Conservation (phyloP, 2,329 filamentous ascomycete genomes). For the Penicillium sp. region DNA sequence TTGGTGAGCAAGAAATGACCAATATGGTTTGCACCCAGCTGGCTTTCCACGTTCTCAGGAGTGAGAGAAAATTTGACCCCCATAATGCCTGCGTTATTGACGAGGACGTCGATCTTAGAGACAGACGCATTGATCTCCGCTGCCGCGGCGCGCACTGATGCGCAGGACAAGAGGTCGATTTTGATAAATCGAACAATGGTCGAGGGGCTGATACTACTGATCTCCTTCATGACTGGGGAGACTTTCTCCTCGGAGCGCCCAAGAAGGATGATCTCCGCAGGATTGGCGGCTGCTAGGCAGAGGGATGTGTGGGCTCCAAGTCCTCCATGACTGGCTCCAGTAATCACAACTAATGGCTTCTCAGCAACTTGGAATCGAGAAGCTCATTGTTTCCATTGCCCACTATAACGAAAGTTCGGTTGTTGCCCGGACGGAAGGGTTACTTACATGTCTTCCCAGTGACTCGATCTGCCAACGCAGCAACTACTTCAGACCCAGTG, state of each 20-base stretch:
- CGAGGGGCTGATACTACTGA: conserved; percentile 23
- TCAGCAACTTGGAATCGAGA: conserved; percentile 16
- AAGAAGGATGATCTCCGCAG: conserved; percentile 44
- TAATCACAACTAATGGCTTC: too few relatives aligned
- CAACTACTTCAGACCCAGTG: too few relatives aligned
- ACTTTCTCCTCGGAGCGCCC: conserved; percentile 43
- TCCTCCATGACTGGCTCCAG: conserved; percentile 43
- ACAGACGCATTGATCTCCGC: conserved; percentile 29
- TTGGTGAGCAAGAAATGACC: conserved; percentile 48
- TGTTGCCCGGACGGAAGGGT: too few relatives aligned
- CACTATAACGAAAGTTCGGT: too few relatives aligned
- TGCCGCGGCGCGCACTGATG: conserved; percentile 38
- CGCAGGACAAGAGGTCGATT: conserved; percentile 40
- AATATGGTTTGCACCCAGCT: conserved; percentile 46
- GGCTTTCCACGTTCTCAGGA: conserved; percentile 43
- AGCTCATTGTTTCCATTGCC: too few relatives aligned
- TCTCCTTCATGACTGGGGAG: conserved; percentile 30
- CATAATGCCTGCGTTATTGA: conserved; percentile 52
- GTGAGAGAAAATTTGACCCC: conserved; percentile 32
- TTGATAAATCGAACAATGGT: conserved; percentile 30
- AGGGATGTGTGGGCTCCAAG: conserved; percentile 43
- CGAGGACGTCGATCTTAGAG: conserved; percentile 43
- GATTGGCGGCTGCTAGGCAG: conserved; percentile 40
- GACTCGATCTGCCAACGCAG: too few relatives aligned
- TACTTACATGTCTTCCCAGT: too few relatives aligned